Percentiles rank a stretch among this genome's conserved stretches.
Evolutionary conservation across 176 grass and related monocot genomes (phyloP).

Genomic region (Themeda triandra): DNA sequence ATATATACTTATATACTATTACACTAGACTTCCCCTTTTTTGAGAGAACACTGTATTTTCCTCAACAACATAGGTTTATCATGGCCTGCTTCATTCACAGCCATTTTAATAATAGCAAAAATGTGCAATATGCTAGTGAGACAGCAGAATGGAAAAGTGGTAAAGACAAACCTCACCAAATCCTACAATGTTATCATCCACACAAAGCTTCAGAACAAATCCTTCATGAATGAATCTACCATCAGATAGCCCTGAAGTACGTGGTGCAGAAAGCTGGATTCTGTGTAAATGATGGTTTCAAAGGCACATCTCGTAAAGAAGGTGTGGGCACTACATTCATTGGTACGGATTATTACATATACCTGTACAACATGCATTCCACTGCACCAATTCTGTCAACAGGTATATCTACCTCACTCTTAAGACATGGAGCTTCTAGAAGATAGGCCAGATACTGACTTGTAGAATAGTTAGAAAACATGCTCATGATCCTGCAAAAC

Average conservation of each 20-base stretch:
- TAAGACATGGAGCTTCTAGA: constrained; percentile 31
- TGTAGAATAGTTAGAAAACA: constrained; percentile 44
- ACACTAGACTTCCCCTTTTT: not conserved
- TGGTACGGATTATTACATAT: constrained; percentile 22
- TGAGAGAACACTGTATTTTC: not conserved
- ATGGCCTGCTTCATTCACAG: not conserved
- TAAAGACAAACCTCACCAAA: constrained; percentile 87
- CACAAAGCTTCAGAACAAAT: constrained; percentile 62
- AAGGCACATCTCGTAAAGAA: constrained; percentile 23
- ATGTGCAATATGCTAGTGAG: not conserved
- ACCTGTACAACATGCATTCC: constrained; percentile 87
- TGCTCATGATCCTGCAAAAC: constrained; percentile 57
- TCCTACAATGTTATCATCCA: constrained; percentile 60
- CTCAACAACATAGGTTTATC: not conserved
- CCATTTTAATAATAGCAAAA: not conserved
- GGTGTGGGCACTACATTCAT: not conserved
- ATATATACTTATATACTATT: not conserved
- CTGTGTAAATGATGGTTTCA: constrained; percentile 43
- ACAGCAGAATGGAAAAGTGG: not conserved
- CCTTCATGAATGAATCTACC: constrained; percentile 62
- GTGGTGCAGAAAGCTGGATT: constrained; percentile 69
- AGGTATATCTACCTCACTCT: constrained; percentile 30
- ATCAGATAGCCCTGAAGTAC: constrained; percentile 59
- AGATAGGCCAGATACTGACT: constrained; percentile 60
- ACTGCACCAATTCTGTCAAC: constrained; percentile 45